Conservation (phyloP, 306 rosid genomes). For the Macrotyloma uniflorum region DNA sequence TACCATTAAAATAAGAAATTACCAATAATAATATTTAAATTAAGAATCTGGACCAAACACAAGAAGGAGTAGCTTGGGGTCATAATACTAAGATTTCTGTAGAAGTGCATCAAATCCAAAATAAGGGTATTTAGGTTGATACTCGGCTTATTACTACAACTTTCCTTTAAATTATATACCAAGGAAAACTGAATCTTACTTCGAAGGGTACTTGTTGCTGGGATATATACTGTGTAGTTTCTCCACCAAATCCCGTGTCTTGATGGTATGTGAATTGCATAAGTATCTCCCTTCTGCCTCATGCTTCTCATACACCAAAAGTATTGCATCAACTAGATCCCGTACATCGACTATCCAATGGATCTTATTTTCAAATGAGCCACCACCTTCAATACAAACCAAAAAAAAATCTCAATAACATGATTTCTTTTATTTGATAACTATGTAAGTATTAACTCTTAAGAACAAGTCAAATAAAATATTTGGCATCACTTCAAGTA, state of each 20-base stretch:
- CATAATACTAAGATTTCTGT: not conserved
- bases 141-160: slow-evolving; percentile 10
- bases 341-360: slow-evolving; percentile 61
- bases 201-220: slow-evolving; percentile 62
- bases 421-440: not conserved
- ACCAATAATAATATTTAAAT: not conserved
- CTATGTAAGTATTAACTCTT: not conserved
- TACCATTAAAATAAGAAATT: not conserved
- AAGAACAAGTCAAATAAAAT: not conserved
- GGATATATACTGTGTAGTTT: slow-evolving; percentile 62
- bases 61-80: not conserved
- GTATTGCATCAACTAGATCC: slow-evolving; percentile 64
- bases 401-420: not conserved
- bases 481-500: not conserved
- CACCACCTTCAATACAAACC: slow-evolving; percentile 49
- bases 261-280: slow-evolving; percentile 48
- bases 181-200: slow-evolving; percentile 48
- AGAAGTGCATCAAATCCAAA: not conserved
- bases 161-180: not conserved
- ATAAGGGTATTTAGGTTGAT: not conserved
- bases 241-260: slow-evolving; percentile 51
- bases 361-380: slow-evolving; percentile 56
- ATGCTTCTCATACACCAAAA: slow-evolving; percentile 67
- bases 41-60: not conserved
- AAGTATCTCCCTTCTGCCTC: slow-evolving; percentile 78